Percentiles rank a stretch among this genome's conserved stretches.
These are phyloP conservation scores for Trametes gibbosa DNA, from an alignment of 768 basidiomycete genomes.

Conservation along the genomic window DNA sequence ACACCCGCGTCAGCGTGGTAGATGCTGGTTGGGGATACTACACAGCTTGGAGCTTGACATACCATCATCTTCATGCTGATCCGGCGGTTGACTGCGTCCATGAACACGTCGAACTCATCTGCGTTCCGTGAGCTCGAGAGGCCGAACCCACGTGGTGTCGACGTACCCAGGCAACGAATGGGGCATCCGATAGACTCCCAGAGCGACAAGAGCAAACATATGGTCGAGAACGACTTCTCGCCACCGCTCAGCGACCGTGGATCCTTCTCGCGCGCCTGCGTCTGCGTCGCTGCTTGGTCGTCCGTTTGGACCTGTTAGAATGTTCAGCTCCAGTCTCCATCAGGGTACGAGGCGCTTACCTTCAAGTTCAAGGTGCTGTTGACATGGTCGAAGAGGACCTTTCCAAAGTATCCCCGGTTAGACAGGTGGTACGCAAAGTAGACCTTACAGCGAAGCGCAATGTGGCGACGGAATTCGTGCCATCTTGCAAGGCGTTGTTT, in stretches of 20 bases:
- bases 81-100: slow-evolving; percentile 90
- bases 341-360: slow-evolving; percentile 32
- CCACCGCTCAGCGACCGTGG: slow-evolving; percentile 87
- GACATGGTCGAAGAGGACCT: slow-evolving; percentile 82
- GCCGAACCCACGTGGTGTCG: not conserved
- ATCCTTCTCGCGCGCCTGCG: slow-evolving; percentile 64
- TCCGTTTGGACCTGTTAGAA: slow-evolving; percentile 71
- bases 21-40: too few relatives aligned
- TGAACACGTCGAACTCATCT: slow-evolving; percentile 99
- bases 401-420: slow-evolving; percentile 86
- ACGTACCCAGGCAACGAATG: slow-evolving; percentile 80
- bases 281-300: slow-evolving; percentile 65
- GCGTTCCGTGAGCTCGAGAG: not conserved
- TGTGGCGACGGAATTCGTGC: slow-evolving; percentile 86
- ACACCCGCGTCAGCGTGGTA: not conserved
- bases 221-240: slow-evolving; percentile 96
- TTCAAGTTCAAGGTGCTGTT: slow-evolving; percentile 62
- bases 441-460: slow-evolving; percentile 82
- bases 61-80: slow-evolving; percentile 97
- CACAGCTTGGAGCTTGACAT: too few relatives aligned
- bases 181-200: slow-evolving; percentile 98
- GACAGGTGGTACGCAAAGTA: slow-evolving; percentile 81
- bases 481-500: slow-evolving; percentile 66
- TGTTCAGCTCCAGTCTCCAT: not conserved
- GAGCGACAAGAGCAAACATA: slow-evolving; percentile 87